phyloP scores from a whole-genome alignment of 1,139 yeast species.

The Nakaseomyces nivariensis region DNA sequence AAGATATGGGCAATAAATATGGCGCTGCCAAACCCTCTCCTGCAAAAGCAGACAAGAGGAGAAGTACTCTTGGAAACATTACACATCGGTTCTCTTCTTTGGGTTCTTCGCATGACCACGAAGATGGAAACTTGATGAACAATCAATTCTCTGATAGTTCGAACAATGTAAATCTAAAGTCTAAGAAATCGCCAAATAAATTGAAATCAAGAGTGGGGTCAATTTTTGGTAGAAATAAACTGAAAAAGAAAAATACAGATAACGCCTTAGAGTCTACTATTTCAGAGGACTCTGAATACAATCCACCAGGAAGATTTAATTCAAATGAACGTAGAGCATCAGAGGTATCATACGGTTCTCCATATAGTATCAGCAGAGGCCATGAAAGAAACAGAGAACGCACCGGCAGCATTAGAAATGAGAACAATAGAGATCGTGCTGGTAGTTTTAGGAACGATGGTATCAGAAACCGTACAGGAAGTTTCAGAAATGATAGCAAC shows the following conservation, averaged over 20 bases:
- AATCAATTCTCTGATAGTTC: constrained; percentile 22
- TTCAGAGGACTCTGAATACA: constrained; percentile 8
- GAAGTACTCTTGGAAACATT: constrained; percentile 13
- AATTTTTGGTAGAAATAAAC: constrained; percentile 60
- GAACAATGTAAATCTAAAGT: constrained; percentile 16
- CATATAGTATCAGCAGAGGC: constrained; percentile 2
- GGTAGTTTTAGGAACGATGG: not conserved
- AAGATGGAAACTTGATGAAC: constrained; percentile 17
- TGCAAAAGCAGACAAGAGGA: constrained; percentile 12
- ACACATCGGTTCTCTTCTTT: constrained; percentile 17
- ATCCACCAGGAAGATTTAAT: constrained; percentile 4
- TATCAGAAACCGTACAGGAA: not conserved
- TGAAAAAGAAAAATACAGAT: constrained; percentile 12
- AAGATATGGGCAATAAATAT: constrained; percentile 2
- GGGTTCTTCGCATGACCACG: constrained; percentile 20
- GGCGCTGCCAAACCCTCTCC: not conserved
- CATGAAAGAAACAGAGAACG: constrained; percentile 2
- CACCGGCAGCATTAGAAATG: not conserved
- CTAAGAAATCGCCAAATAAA: constrained; percentile 30
- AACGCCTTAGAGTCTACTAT: constrained; percentile 6
- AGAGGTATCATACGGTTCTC: not conserved
- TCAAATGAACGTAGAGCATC: not conserved
- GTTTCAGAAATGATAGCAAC: not conserved
- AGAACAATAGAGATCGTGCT: not conserved
- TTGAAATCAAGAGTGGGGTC: constrained; percentile 78